Percentiles rank a stretch among this genome's conserved stretches.
phyloP scores from a whole-genome alignment of 495 filamentous ascomycete genomes.

The Penicillium tannophilum region DNA sequence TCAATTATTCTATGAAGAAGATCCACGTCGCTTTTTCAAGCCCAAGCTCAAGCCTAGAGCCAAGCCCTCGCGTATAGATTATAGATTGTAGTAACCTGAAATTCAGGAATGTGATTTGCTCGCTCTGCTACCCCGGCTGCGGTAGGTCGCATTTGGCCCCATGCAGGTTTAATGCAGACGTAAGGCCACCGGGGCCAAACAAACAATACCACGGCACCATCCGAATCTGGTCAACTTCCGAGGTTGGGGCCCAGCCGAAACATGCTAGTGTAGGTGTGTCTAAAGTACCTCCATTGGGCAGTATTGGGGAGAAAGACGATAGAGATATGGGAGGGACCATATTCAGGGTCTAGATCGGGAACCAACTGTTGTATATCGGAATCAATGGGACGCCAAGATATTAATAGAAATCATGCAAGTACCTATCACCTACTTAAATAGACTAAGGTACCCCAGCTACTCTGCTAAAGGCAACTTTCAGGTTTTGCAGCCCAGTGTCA shows the following conservation, averaged over 20 bases:
- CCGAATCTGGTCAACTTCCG: slow-evolving; percentile 5
- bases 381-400: not conserved
- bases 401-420: slow-evolving; percentile 1
- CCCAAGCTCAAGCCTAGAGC: not conserved
- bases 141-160: slow-evolving; percentile 8
- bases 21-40: slow-evolving; percentile 4
- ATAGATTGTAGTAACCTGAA: not conserved
- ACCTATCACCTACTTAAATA: not conserved
- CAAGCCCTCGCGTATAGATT: not conserved
- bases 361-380: not conserved
- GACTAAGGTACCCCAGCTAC: not conserved
- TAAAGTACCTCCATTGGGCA: not conserved
- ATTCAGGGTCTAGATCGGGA: slow-evolving; percentile 5
- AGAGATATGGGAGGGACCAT: not conserved
- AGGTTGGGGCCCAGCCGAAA: not conserved
- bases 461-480: slow-evolving; percentile 1
- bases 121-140: not conserved
- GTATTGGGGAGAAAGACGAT: not conserved
- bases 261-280: not conserved
- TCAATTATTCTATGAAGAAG: slow-evolving; percentile 17
- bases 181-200: slow-evolving; percentile 11
- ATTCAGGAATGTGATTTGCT: not conserved
- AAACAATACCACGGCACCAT: slow-evolving; percentile 7
- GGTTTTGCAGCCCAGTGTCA: slow-evolving; percentile 4
- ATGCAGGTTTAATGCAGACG: slow-evolving; percentile 6